phyloP scores from a whole-genome alignment of 768 basidiomycete genomes.

The Tulasnella sp. region DNA sequence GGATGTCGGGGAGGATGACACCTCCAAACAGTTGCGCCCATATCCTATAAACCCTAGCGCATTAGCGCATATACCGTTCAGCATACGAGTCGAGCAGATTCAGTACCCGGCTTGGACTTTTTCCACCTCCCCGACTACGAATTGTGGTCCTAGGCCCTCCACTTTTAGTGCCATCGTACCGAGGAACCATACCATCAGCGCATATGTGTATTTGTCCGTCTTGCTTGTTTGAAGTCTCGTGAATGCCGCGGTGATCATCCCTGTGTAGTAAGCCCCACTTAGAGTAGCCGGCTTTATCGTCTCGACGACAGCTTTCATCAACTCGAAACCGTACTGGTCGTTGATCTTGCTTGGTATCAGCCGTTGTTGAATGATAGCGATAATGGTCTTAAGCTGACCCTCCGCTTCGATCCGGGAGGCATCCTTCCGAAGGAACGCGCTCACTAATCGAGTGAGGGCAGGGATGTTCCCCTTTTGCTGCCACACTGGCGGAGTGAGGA shows the following conservation, averaged over 20 bases:
- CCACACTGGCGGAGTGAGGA: conserved; percentile 82
- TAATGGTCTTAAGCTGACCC: conserved; percentile 63
- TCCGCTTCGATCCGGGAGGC: conserved; percentile 50
- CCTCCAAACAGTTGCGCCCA: conserved; percentile 70
- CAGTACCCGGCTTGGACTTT: conserved; percentile 74
- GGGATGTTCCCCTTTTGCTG: conserved; percentile 91
- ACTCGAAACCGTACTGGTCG: conserved; percentile 84
- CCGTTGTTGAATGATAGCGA: conserved; percentile 85
- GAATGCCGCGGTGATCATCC: conserved; percentile 59
- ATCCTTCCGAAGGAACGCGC: conserved; percentile 70
- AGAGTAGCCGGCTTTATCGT: conserved; percentile 59
- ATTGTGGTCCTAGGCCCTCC: conserved; percentile 66
- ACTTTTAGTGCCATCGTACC: conserved; percentile 65
- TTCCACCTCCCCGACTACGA: conserved; percentile 65
- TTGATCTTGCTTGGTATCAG: conserved; percentile 79
- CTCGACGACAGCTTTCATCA: conserved; percentile 66
- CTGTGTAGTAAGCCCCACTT: conserved; percentile 59
- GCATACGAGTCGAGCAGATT: neutral
- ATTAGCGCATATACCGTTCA: neutral
- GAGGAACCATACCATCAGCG: conserved; percentile 67
- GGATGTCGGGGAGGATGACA: conserved; percentile 68
- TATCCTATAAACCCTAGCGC: conserved; percentile 35
- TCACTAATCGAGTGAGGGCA: conserved; percentile 77
- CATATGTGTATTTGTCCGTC: conserved; percentile 78
- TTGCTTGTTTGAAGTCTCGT: conserved; percentile 80